Conservation (phyloP, 163 green algal species). For the Scenedesmus sp. region DNA sequence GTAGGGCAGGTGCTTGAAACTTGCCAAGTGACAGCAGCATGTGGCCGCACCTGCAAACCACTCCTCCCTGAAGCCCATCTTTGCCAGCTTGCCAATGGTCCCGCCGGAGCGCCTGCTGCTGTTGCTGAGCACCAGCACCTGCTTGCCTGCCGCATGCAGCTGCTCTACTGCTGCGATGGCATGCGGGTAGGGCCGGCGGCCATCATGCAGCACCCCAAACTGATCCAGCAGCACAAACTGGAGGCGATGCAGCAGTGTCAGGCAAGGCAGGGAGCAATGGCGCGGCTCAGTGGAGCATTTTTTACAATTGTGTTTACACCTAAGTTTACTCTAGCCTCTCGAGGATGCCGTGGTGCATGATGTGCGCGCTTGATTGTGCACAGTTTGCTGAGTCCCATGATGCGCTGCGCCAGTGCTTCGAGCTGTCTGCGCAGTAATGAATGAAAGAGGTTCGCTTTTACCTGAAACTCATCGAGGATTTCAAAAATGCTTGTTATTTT, state of each 20-base stretch:
- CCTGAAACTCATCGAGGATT: neutral
- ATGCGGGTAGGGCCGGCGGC: conserved; percentile 28
- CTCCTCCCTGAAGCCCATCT: conserved; percentile 83
- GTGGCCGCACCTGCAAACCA: conserved; percentile 70
- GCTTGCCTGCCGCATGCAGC: conserved; percentile 34
- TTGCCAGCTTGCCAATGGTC: conserved; percentile 79
- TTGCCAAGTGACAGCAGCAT: neutral
- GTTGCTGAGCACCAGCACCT: conserved; percentile 49
- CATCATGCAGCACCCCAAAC: conserved; percentile 55
- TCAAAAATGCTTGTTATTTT: conserved; percentile 2
- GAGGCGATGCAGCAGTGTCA: neutral
- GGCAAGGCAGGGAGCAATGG: too few species aligned
- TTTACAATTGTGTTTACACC: too few species aligned
- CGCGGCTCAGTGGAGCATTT: too few species aligned
- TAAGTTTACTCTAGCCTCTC: too few species aligned
- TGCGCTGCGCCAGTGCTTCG: too few species aligned
- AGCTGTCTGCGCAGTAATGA: too few species aligned
- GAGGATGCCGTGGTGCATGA: too few species aligned
- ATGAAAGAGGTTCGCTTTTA: neutral
- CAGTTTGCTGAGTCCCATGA: too few species aligned
- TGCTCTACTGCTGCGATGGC: conserved; percentile 39
- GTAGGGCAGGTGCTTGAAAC: too few species aligned
- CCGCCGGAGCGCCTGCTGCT: conserved; percentile 61
- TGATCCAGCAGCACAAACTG: conserved; percentile 47
- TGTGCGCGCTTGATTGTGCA: too few species aligned